Evolutionary conservation across 257 asterid species (phyloP), one percentile per base, ranked within the genome.

Genomic region (Gentiana straminea): DNA sequence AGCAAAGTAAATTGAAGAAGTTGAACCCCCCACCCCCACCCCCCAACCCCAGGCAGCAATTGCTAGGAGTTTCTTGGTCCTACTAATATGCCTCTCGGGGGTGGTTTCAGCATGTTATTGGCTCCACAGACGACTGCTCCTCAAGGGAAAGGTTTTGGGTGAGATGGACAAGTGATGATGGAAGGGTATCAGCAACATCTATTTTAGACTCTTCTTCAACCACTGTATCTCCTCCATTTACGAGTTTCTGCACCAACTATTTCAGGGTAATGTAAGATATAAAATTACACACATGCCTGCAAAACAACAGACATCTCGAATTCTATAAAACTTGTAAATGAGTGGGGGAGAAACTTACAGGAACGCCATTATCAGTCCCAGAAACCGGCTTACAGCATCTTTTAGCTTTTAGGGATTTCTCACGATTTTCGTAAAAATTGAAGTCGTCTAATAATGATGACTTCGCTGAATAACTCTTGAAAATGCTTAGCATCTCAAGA

Each of bases 401-500:
- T 1, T 55, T 55, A 12, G 61, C 68, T 37, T 55, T 63, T 5
- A 55, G 37, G n/a, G 49, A 47, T 73, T 65, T 82, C 72, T 88
- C 94, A 2, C 94, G 92, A 9, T 68, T 62, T 64, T 82, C 96
- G 34, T 88, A 88, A 59, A 88, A 88, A 49, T 59, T 65, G 65
- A 80, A 82, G 68, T 88, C 96, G 39, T 84, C 90, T 39, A 88
- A 66, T 13, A 88, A 61, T 8, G 84, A 77, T 1, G 93, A 66
- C 62, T 71, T 84, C 11, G 68, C 83, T 0, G 84, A 63, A 74
- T 77, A 72, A 64, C 64, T 77, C 74, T 79, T 82, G 83, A 84
- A 85, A 41, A 88, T 88, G 70, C 57, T 63, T 2, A 88, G 84
- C 84, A 88, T 88, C 74, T 84, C 94, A 44, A 80, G 41, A 34